A percentile compares a stretch with the other conserved stretches of the same genome.
Conservation (phyloP, 371 early-diverging fungal species). For the Mucor circinelloides region DNA sequence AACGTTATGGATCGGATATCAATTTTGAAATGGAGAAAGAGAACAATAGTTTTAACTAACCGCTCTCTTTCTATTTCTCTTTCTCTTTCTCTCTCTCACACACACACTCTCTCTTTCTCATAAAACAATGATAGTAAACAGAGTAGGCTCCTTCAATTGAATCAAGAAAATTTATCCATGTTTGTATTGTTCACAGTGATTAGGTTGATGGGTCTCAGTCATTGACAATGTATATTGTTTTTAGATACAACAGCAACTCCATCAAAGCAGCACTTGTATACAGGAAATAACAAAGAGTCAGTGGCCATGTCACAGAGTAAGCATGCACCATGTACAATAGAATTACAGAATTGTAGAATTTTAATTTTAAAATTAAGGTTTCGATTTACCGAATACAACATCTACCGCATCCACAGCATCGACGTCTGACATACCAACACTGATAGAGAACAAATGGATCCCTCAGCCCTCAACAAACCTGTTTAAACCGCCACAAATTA, state of each 20-base stretch:
- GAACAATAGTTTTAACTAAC: constrained; percentile 8
- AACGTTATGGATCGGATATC: constrained; percentile 24
- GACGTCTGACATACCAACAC: background rate
- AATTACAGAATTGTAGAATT: background rate
- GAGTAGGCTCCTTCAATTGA: background rate
- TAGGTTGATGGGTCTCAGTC: background rate
- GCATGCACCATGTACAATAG: background rate
- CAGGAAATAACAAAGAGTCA: background rate
- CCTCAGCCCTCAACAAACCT: constrained; percentile 18
- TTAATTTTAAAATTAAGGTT: constrained; percentile 7
- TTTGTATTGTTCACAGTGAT: background rate
- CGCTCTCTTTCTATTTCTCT: background rate
- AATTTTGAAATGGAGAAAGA: constrained; percentile 16
- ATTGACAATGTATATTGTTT: background rate
- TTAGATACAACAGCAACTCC: background rate
- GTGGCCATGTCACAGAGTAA: constrained; percentile 32
- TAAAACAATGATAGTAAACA: background rate
- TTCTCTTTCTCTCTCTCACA: background rate
- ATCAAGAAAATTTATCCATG: background rate
- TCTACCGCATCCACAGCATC: background rate
- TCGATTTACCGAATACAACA: constrained; percentile 9
- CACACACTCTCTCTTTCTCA: background rate
- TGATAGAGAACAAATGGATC: constrained; percentile 15
- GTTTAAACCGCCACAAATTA: constrained; percentile 14
- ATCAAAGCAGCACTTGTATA: background rate